A percentile compares a stretch with the other conserved stretches of the same genome.
These are phyloP conservation scores for Verticillium longisporum DNA, from an alignment of 2,329 filamentous ascomycete genomes.

Conservation along the genomic window DNA sequence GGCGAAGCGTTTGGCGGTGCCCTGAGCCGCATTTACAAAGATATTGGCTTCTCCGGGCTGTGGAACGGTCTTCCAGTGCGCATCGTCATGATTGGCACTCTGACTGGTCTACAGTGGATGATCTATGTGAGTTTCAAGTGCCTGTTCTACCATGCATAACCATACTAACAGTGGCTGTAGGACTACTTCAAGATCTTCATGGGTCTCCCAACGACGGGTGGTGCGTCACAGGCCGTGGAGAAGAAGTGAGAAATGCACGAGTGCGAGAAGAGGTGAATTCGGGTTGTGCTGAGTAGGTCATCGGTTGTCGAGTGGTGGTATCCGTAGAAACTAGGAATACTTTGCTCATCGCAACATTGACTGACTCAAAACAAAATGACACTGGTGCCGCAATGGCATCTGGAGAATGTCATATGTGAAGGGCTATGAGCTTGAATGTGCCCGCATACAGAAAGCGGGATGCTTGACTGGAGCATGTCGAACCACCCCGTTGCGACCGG, in stretches of 20 bases:
- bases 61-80: conserved; percentile 84
- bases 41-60: conserved; percentile 80
- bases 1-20: conserved; percentile 74
- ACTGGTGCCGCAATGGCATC: neutral
- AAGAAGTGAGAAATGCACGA: conserved; percentile 27
- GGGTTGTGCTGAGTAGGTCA: too few species aligned
- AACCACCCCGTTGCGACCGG: neutral
- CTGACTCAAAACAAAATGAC: neutral
- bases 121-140: conserved; percentile 59
- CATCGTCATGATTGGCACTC: conserved; percentile 83
- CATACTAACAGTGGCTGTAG: conserved; percentile 27
- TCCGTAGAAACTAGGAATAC: neutral
- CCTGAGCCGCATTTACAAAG: conserved; percentile 73
- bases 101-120: conserved; percentile 88
- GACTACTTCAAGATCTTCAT: conserved; percentile 89
- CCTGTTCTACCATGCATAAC: neutral
- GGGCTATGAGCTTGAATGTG: neutral
- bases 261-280: neutral
- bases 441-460: neutral
- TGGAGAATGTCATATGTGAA: neutral
- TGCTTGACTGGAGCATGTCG: neutral
- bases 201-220: conserved; percentile 78
- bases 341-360: neutral
- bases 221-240: conserved; percentile 46
- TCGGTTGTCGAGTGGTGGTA: neutral